These are phyloP conservation scores for Suillus variegatus DNA, from an alignment of 768 basidiomycete species.

Conservation along the genomic window DNA sequence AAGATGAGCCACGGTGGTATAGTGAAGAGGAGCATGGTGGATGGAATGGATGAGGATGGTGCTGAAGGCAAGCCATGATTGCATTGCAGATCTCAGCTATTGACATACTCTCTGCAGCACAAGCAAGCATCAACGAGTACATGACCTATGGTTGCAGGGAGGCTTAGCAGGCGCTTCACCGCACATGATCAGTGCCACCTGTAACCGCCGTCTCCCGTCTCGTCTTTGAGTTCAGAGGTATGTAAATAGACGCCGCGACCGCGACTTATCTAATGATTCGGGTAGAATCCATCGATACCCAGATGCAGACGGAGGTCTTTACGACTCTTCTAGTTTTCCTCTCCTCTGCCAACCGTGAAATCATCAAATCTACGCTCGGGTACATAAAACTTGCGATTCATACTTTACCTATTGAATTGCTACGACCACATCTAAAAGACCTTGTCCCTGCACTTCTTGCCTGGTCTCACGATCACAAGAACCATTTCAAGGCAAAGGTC, in stretches of 20 bases:
- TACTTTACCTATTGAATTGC: constrained; percentile 67
- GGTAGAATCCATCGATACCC: constrained; percentile 64
- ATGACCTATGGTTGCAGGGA: constrained; percentile 97
- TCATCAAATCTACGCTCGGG: constrained; percentile 94
- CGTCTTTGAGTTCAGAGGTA: constrained; percentile 95
- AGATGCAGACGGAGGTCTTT: constrained; percentile 83
- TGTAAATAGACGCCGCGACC: neutral
- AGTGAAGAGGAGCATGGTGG: constrained; percentile 73
- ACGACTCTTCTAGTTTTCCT: constrained; percentile 89
- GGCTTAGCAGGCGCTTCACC: constrained; percentile 91
- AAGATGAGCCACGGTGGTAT: constrained; percentile 90
- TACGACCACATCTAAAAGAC: constrained; percentile 74
- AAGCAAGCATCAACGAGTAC: constrained; percentile 85
- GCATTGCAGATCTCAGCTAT: constrained; percentile 7
- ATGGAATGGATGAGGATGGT: constrained; percentile 80
- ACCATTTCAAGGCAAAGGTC: constrained; percentile 97
- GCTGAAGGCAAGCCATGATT: constrained; percentile 38
- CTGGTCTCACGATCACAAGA: constrained; percentile 98
- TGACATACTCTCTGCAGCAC: constrained; percentile 39
- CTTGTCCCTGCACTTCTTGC: constrained; percentile 83
- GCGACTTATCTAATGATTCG: neutral
- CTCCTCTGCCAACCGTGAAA: constrained; percentile 93
- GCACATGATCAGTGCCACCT: constrained; percentile 98
- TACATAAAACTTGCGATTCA: constrained; percentile 94
- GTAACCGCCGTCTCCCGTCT: constrained; percentile 92